phyloP scores from a whole-genome alignment of 2,329 filamentous ascomycete species.

The Albifimbria verrucaria region DNA sequence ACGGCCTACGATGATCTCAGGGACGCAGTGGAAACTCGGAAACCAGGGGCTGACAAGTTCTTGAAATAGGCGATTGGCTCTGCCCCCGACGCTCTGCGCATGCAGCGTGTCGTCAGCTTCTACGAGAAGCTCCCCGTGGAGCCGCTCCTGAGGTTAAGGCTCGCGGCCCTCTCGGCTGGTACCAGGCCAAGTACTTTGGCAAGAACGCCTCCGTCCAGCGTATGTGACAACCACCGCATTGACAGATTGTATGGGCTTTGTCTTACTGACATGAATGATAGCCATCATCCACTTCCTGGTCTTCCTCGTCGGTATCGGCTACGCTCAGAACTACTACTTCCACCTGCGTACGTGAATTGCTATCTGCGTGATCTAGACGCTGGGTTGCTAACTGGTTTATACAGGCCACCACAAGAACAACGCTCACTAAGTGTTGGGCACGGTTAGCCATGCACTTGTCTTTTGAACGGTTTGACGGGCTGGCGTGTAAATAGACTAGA shows the following conservation, averaged over 20 bases:
- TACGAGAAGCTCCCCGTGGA: slow-evolving; percentile 96
- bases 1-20: too few species aligned
- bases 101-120: slow-evolving; percentile 97
- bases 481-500: slow-evolving; percentile 41
- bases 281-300: slow-evolving; percentile 86
- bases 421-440: slow-evolving; percentile 66
- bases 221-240: slow-evolving; percentile 46
- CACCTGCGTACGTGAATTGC: slow-evolving; percentile 77
- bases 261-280: slow-evolving; percentile 35
- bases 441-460: slow-evolving; percentile 19
- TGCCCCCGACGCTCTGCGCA: slow-evolving; percentile 92
- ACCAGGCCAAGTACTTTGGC: slow-evolving; percentile 91
- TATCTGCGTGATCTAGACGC: neutral
- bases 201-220: slow-evolving; percentile 86
- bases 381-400: slow-evolving; percentile 13
- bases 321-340: slow-evolving; percentile 99
- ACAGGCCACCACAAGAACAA: slow-evolving; percentile 99
- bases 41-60: too few species aligned
- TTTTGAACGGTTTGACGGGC: slow-evolving; percentile 12
- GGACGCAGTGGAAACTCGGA: too few species aligned
- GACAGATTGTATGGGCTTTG: slow-evolving; percentile 19
- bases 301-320: slow-evolving; percentile 76
- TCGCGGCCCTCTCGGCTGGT: slow-evolving; percentile 80
- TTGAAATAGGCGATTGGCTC: slow-evolving; percentile 87
- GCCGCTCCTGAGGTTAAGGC: slow-evolving; percentile 79